These are phyloP conservation scores for Apiotrichum brassicae DNA, from an alignment of 1,284 basidiomycete genomes.

Conservation along the genomic window DNA sequence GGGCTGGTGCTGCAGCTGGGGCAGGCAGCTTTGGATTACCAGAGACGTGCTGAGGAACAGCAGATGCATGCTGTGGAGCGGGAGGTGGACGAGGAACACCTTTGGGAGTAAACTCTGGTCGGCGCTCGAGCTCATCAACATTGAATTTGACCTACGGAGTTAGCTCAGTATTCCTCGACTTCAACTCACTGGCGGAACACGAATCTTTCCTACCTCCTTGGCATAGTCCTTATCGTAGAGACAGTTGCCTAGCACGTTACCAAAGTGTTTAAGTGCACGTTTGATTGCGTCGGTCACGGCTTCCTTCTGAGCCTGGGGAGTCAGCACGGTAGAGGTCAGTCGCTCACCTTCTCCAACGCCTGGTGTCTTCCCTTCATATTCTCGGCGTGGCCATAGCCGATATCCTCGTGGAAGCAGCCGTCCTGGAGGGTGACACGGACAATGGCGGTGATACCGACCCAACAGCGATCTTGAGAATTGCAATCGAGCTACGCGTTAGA, in stretches of 20 bases:
- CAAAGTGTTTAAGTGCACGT: slow-evolving; percentile 83
- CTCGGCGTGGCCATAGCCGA: slow-evolving; percentile 82
- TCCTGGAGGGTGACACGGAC: slow-evolving; percentile 81
- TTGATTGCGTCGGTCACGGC: slow-evolving; percentile 93
- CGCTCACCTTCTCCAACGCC: slow-evolving; percentile 81
- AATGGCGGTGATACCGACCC: slow-evolving; percentile 74
- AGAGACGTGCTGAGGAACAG: slow-evolving; percentile 18
- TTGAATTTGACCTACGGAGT: slow-evolving; percentile 65
- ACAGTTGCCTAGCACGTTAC: slow-evolving; percentile 91
- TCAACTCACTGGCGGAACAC: slow-evolving; percentile 60
- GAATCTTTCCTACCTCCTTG: slow-evolving; percentile 73
- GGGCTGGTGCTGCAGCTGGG: background rate
- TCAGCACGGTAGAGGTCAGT: background rate
- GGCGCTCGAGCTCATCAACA: slow-evolving; percentile 62
- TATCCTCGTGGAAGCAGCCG: slow-evolving; percentile 85
- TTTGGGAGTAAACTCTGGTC: slow-evolving; percentile 60
- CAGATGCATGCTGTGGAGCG: slow-evolving; percentile 15
- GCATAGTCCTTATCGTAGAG: slow-evolving; percentile 88
- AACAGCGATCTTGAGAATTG: slow-evolving; percentile 61
- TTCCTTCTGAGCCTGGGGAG: slow-evolving; percentile 83
- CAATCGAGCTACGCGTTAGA: slow-evolving; percentile 51
- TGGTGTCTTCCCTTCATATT: slow-evolving; percentile 76
- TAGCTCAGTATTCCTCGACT: background rate
- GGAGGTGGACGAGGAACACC: slow-evolving; percentile 7
- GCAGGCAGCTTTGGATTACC: slow-evolving; percentile 9